A percentile compares a stretch with the other conserved stretches of the same genome.
phyloP scores from a whole-genome alignment of 2,329 filamentous ascomycete genomes.

The Colletotrichum sp. region DNA sequence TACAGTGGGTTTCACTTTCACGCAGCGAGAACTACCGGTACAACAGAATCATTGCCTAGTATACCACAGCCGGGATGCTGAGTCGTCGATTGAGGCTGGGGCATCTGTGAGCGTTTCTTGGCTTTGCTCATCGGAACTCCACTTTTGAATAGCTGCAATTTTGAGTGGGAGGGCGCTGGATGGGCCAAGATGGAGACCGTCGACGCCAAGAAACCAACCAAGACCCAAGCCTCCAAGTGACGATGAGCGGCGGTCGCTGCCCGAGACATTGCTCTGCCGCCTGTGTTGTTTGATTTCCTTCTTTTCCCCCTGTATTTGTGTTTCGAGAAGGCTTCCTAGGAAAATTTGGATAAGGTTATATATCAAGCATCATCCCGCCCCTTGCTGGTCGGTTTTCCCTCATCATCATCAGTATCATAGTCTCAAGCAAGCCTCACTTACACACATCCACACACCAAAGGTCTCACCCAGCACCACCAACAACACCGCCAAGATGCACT shows the following conservation, averaged over 20 bases:
- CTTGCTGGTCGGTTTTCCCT: background rate
- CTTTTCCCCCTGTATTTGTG: background rate
- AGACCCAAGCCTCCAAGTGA: conserved; percentile 20
- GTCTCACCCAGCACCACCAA: background rate
- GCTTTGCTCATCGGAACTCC: conserved; percentile 11
- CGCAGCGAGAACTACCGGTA: background rate
- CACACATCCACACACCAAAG: background rate
- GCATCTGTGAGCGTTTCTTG: conserved; percentile 6
- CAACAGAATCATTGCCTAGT: background rate
- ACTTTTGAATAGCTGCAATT: conserved; percentile 13
- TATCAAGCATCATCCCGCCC: conserved; percentile 3
- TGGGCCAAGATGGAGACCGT: conserved; percentile 3
- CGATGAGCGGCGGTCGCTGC: conserved; percentile 5
- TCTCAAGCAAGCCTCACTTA: background rate
- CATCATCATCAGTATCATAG: background rate
- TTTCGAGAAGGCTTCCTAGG: background rate
- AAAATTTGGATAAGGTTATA: background rate
- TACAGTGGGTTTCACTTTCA: background rate
- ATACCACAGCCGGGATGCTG: conserved; percentile 1
- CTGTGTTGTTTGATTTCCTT: background rate
- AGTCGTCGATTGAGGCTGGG: conserved; percentile 17
- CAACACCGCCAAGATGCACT: conserved; percentile 18
- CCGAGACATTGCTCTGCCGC: conserved; percentile 1
- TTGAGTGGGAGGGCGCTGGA: background rate
- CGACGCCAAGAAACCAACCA: conserved; percentile 10